A percentile compares a stretch with the other conserved stretches of the same genome.
Conservation (phyloP, 176 grass and related monocot genomes). For the Oryza longistaminata region DNA sequence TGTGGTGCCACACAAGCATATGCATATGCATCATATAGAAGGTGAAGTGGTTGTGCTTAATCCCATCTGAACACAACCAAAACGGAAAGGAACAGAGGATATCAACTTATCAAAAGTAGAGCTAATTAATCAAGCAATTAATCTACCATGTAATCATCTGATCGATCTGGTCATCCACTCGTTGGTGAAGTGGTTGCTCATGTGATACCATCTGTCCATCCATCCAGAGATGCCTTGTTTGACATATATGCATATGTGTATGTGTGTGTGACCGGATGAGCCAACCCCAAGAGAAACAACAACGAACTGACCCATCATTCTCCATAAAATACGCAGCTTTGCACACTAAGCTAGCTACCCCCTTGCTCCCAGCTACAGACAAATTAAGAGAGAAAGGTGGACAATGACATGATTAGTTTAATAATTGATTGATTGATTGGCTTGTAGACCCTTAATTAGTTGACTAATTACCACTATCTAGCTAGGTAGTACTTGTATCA, state of each 20-base stretch:
- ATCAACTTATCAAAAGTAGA: background rate
- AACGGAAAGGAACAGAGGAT: background rate
- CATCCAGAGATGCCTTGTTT: background rate
- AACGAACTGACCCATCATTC: conserved; percentile 43
- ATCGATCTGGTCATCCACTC: background rate
- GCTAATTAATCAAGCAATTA: background rate
- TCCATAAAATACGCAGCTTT: conserved; percentile 50
- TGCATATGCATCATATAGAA: background rate
- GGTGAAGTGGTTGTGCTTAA: conserved; percentile 35
- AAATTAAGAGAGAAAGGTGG: conserved; percentile 11
- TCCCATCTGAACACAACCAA: background rate
- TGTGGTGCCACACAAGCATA: background rate
- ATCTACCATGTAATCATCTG: background rate
- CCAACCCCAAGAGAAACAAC: conserved; percentile 43
- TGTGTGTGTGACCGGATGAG: conserved; percentile 4
- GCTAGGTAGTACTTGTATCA: background rate
- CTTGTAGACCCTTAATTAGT: conserved; percentile 7
- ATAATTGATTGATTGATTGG: background rate
- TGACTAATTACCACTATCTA: conserved; percentile 7
- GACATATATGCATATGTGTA: conserved; percentile 3
- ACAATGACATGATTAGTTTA: conserved; percentile 24
- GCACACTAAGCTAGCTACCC: conserved; percentile 19
- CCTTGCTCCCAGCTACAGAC: conserved; percentile 14
- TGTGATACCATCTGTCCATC: conserved; percentile 36
- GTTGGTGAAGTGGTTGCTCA: conserved; percentile 50